These are phyloP conservation scores for Cymbomonas tetramitiformis DNA, from an alignment of 139 green algal genomes.

Conservation along the genomic window DNA sequence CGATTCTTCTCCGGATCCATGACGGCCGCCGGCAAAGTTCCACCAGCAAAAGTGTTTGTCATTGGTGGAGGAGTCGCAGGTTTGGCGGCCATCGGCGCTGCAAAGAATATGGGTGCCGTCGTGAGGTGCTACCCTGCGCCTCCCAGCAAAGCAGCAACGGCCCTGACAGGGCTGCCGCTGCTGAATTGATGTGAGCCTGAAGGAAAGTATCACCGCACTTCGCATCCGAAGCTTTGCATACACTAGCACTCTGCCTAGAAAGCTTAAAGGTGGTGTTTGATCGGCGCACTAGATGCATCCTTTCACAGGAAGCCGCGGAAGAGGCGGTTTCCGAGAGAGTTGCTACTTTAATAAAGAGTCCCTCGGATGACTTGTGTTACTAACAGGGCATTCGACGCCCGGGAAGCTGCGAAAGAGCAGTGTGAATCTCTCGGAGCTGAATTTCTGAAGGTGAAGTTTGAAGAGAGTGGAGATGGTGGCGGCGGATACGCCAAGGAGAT, in stretches of 20 bases:
- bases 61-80: conserved; percentile 24
- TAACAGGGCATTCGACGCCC: conserved; percentile 17
- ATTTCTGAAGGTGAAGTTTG: conserved; percentile 22
- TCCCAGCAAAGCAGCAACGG: neutral
- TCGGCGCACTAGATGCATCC: too few species aligned
- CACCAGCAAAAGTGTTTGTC: conserved; percentile 24
- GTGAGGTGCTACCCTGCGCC: neutral
- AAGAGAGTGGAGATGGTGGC: conserved; percentile 19
- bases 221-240: too few species aligned
- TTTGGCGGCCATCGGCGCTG: conserved; percentile 13
- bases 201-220: neutral
- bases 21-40: conserved; percentile 20
- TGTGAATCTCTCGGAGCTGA: conserved; percentile 22
- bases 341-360: neutral
- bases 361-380: neutral
- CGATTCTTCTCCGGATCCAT: conserved; percentile 19
- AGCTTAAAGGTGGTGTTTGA: too few species aligned
- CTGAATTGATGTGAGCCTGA: neutral
- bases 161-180: too few species aligned
- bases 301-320: too few species aligned
- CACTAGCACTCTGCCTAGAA: too few species aligned
- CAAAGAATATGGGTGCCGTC: conserved; percentile 21
- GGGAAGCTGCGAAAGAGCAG: conserved; percentile 12
- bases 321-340: neutral
- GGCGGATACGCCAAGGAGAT: conserved; percentile 33